Conservation (phyloP, 768 basidiomycete species). For the Lactifluus pinguis region DNA sequence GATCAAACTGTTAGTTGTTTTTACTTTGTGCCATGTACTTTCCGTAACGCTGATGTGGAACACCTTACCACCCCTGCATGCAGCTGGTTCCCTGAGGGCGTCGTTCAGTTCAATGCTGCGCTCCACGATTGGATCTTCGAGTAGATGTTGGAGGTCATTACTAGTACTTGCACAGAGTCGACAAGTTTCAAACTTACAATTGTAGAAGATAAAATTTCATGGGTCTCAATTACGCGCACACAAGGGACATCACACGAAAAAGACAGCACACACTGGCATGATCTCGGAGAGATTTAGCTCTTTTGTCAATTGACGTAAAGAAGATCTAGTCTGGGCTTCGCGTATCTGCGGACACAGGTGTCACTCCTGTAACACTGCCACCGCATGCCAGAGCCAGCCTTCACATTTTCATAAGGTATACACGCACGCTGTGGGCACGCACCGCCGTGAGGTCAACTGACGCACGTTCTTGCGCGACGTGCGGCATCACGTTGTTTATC, state of each 20-base stretch:
- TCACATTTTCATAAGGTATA: neutral
- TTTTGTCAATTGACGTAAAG: neutral
- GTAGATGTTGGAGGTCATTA: conserved; percentile 30
- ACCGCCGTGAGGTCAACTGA: neutral
- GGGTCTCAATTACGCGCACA: neutral
- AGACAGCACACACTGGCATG: neutral
- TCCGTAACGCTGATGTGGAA: conserved; percentile 14
- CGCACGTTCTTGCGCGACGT: neutral
- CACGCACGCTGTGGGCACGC: neutral
- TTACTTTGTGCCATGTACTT: neutral
- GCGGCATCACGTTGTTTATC: neutral
- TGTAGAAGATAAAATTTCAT: conserved; percentile 1
- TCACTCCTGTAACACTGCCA: neutral
- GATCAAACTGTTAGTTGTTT: conserved; percentile 65
- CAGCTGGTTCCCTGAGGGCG: conserved; percentile 91
- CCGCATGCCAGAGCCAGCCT: neutral
- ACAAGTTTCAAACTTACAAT: neutral
- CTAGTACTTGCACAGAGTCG: neutral
- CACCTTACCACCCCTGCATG: neutral
- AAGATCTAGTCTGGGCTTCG: too few relatives aligned
- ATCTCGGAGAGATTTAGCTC: neutral
- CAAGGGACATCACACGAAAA: neutral
- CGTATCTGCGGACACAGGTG: neutral
- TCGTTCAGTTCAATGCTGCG: conserved; percentile 58
- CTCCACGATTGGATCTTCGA: conserved; percentile 74